Base-by-base conservation (phyloP, 345 rosid species). In the Mallotus nudiflorus region DNA sequence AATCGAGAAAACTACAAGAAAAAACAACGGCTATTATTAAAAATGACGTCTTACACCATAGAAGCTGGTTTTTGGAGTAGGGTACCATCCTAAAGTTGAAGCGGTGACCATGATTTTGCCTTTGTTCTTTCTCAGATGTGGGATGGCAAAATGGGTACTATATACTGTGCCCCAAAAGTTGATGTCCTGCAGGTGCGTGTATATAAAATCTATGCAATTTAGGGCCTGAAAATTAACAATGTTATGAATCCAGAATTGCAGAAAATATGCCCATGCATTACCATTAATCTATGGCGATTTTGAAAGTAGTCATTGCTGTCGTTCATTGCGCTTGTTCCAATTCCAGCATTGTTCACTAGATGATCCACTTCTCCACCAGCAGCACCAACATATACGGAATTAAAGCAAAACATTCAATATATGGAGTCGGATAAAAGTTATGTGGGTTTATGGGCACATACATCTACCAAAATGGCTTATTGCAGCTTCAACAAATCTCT, bases 131-230 rank as follows among this genome's bases (percentile, higher is more conserved):
- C 52, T 79, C 28, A 86, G 75, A 72, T 78, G 62, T 2, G 80
- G 82, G 70, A 59, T 39, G 19, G 87, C 85, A 27, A 73, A 84
- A 48, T 56, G 75, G 4, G 84, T 68, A 64, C 78, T 59, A 62
- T 75, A 82, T 1, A 75, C 85, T n/a, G 87, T 71, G 33, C 93
- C 89, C 93, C 90, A 88, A 59, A 86, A 86, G 77, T 86, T 84
- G 25, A 70, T 69, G 22, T 86, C 80, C 90, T 83, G 53, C 18
- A 40, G n/a, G n/a, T n/a, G n/a, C n/a, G n/a, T n/a, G n/a, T 5
- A 33, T 37, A 8, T 42, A 42, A 8, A 42, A 42, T 42, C 46
- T 6, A 42, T 42, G 46, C 14, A 9, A 42, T 42, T 9, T 42
- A 42, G 11, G 11, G 46, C 14, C 14, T 12, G 14, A 8, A 39